These are phyloP conservation scores for Bretschneidera sinensis DNA, from an alignment of 345 rosid species.

Conservation along the genomic window DNA sequence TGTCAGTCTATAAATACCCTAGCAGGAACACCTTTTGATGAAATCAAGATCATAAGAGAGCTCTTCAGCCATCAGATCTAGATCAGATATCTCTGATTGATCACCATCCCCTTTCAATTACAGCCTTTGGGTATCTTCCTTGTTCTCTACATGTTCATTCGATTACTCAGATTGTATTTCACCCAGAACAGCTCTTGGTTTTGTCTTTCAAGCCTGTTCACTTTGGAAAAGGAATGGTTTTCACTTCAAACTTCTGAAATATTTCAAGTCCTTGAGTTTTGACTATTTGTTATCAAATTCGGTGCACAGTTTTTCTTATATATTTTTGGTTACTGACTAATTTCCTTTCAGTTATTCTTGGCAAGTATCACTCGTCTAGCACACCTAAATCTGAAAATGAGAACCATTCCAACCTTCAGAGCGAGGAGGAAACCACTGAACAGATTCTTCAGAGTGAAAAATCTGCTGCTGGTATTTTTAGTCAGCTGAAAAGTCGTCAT, in stretches of 20 bases:
- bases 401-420: slow-evolving; percentile 31
- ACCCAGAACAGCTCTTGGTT: too few relatives aligned
- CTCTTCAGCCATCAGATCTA: too few relatives aligned
- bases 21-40: too few relatives aligned
- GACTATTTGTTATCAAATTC: too few relatives aligned
- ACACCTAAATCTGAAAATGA: slow-evolving; percentile 21
- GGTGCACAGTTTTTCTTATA: slow-evolving; percentile 6
- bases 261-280: neutral
- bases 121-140: too few relatives aligned
- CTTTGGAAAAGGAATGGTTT: neutral
- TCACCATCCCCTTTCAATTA: too few relatives aligned
- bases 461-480: slow-evolving; percentile 76
- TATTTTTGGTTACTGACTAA: slow-evolving; percentile 6
- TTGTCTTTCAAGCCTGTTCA: neutral
- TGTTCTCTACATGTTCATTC: too few relatives aligned
- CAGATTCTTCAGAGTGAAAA: slow-evolving; percentile 51
- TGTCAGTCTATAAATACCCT: too few relatives aligned
- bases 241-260: too few relatives aligned
- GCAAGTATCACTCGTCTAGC: slow-evolving; percentile 49
- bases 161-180: too few relatives aligned
- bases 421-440: slow-evolving; percentile 49
- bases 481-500: slow-evolving; percentile 42
- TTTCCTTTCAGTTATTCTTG: slow-evolving; percentile 47
- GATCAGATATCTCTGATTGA: too few relatives aligned
- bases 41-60: too few relatives aligned